Evolutionary conservation across 352 stramenopile species (phyloP).

Genomic region (Phytophthora rubi): DNA sequence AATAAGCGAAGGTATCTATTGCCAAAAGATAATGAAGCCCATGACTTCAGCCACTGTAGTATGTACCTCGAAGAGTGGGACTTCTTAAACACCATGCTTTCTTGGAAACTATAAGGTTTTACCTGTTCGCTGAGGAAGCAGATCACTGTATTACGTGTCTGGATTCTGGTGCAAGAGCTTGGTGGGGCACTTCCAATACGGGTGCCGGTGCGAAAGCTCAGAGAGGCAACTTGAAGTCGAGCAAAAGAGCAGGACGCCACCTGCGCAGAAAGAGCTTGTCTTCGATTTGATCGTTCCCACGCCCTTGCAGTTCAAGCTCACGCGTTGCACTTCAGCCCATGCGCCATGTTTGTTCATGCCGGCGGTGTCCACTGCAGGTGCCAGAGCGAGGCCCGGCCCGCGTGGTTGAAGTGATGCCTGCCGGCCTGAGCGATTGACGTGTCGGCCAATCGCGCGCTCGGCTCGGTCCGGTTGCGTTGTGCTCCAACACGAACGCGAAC

Average conservation of each 20-base stretch:
- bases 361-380: slow-evolving; percentile 16
- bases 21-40: no score
- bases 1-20: no score
- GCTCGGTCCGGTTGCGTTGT: background rate
- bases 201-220: slow-evolving; percentile 3
- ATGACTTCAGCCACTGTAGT: no score
- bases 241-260: slow-evolving; percentile 38
- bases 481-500: slow-evolving; percentile 6
- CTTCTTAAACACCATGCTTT: no score
- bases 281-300: slow-evolving; percentile 31
- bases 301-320: slow-evolving; percentile 30
- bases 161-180: slow-evolving; percentile 38
- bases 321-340: slow-evolving; percentile 20
- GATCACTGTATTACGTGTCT: slow-evolving; percentile 32
- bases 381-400: slow-evolving; percentile 8
- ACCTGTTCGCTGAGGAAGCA: no score
- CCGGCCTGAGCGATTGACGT: slow-evolving; percentile 18
- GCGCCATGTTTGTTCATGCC: slow-evolving; percentile 6
- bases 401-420: slow-evolving; percentile 27
- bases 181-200: slow-evolving; percentile 28
- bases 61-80: no score
- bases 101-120: no score
- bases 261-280: slow-evolving; percentile 33
- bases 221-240: slow-evolving; percentile 39
- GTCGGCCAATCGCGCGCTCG: slow-evolving; percentile 18